These are phyloP conservation scores for Carex littledalei DNA, from an alignment of 176 grass and related monocot species.

Conservation along the genomic window DNA sequence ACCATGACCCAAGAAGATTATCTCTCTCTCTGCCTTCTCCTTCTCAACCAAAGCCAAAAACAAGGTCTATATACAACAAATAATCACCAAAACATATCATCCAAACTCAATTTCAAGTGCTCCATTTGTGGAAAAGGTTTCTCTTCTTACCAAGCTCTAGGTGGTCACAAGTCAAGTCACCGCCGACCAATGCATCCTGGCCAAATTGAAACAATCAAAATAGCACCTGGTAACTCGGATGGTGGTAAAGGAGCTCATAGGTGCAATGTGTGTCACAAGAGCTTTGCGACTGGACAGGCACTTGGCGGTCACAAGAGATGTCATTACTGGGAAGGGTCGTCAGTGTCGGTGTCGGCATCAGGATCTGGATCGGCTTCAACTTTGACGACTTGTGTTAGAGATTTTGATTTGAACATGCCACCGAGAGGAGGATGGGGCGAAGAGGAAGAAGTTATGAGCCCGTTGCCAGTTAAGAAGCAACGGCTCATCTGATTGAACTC, in stretches of 20 bases:
- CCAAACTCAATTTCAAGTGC: conserved; percentile 48
- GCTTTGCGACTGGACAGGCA: conserved; percentile 61
- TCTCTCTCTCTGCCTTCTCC: conserved; percentile 57
- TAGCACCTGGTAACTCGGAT: not conserved
- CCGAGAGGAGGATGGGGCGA: conserved; percentile 43
- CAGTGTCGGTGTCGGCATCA: conserved; percentile 24
- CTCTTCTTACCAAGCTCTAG: conserved; percentile 73
- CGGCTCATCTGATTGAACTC: conserved; percentile 14
- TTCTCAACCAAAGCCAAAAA: conserved; percentile 26
- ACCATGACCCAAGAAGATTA: conserved; percentile 45
- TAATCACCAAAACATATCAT: not conserved
- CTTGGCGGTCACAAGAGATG: conserved; percentile 83
- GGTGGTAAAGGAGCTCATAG: conserved; percentile 24
- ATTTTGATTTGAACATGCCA: conserved; percentile 54
- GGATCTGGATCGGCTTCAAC: conserved; percentile 25
- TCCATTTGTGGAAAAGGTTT: conserved; percentile 70
- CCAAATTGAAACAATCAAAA: not conserved
- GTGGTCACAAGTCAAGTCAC: conserved; percentile 93
- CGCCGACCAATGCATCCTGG: conserved; percentile 27
- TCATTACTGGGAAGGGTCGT: conserved; percentile 70
- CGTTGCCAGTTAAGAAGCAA: conserved; percentile 55
- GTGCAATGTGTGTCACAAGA: conserved; percentile 52
- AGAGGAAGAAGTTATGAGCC: conserved; percentile 69
- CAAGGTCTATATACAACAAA: not conserved
- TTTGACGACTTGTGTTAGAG: conserved; percentile 7